phyloP scores from a whole-genome alignment of 1,139 yeast genomes.

The Waltiozyma sp. region DNA sequence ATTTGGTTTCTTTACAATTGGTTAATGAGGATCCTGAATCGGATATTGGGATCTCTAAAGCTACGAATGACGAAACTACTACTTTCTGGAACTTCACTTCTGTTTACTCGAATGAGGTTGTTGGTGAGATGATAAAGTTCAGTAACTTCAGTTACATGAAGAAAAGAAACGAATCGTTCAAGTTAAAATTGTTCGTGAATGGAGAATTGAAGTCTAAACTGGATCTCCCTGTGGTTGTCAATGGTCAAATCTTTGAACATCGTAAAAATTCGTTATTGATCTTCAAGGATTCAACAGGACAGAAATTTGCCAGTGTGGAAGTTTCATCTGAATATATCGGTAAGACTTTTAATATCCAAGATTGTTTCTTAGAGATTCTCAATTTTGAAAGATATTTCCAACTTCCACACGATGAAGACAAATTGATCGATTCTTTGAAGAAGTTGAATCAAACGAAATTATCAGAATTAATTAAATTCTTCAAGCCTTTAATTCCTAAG shows the following conservation, averaged over 20 bases:
- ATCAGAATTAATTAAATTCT: constrained; percentile 36
- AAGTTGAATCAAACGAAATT: constrained; percentile 36
- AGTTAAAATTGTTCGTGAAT: constrained; percentile 51
- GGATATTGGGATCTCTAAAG: constrained; percentile 47
- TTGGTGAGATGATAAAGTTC: constrained; percentile 59
- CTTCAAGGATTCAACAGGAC: constrained; percentile 16
- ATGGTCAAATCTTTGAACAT: constrained; percentile 27
- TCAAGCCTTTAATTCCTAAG: constrained; percentile 38
- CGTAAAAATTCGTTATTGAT: constrained; percentile 21
- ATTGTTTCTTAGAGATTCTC: constrained; percentile 44
- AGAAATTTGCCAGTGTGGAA: constrained; percentile 42
- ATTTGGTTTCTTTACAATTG: constrained; percentile 22
- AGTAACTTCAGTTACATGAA: constrained; percentile 36
- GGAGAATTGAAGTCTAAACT: constrained; percentile 21
- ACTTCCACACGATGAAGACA: constrained; percentile 15
- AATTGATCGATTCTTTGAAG: constrained; percentile 29
- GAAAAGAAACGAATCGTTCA: constrained; percentile 40
- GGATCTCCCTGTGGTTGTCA: constrained; percentile 12
- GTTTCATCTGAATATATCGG: constrained; percentile 63
- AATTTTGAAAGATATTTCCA: constrained; percentile 38
- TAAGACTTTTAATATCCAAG: constrained; percentile 50
- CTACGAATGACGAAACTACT: constrained; percentile 48
- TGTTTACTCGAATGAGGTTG: constrained; percentile 59
- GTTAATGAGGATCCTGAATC: constrained; percentile 29
- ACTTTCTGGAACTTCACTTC: constrained; percentile 69